These are phyloP conservation scores for Suhomyces bokatorum DNA, from an alignment of 1,139 yeast species.

Conservation along the genomic window DNA sequence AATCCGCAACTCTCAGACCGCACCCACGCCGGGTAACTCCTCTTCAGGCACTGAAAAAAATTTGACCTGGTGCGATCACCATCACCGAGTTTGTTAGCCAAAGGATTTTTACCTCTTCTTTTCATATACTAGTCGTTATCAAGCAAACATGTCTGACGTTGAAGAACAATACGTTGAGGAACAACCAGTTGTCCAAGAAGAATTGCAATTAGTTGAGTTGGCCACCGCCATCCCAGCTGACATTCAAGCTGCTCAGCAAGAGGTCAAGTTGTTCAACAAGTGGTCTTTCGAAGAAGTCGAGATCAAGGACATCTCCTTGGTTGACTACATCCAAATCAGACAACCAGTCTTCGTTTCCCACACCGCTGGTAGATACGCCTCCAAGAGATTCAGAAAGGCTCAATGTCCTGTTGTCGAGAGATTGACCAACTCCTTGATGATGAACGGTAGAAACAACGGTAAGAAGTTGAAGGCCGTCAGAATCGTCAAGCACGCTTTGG, in stretches of 20 bases:
- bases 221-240: conserved; percentile 97
- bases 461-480: conserved; percentile 99
- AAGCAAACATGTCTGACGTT: conserved; percentile 50
- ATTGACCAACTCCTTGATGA: conserved; percentile 99
- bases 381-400: conserved; percentile 99
- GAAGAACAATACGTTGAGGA: conserved; percentile 54
- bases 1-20: conserved; percentile 9
- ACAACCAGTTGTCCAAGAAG: conserved; percentile 71
- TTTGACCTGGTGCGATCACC: conserved; percentile 11
- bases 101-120: conserved; percentile 11
- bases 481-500: conserved; percentile 98
- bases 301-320: conserved; percentile 96
- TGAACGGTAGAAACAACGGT: conserved; percentile 99
- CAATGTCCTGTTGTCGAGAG: conserved; percentile 99
- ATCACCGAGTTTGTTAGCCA: conserved; percentile 4
- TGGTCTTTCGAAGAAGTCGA: conserved; percentile 98
- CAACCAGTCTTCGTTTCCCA: conserved; percentile 97
- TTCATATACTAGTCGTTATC: conserved; percentile 11
- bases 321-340: conserved; percentile 97
- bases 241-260: conserved; percentile 93
- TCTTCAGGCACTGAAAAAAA: conserved; percentile 11
- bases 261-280: conserved; percentile 98
- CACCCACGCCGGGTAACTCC: conserved; percentile 12
- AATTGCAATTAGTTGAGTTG: conserved; percentile 78
- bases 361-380: conserved; percentile 99